Evolutionary conservation across 441 rosid genomes (phyloP), one percentile per base, ranked within the genome.

Genomic region (Sinapis alba): DNA sequence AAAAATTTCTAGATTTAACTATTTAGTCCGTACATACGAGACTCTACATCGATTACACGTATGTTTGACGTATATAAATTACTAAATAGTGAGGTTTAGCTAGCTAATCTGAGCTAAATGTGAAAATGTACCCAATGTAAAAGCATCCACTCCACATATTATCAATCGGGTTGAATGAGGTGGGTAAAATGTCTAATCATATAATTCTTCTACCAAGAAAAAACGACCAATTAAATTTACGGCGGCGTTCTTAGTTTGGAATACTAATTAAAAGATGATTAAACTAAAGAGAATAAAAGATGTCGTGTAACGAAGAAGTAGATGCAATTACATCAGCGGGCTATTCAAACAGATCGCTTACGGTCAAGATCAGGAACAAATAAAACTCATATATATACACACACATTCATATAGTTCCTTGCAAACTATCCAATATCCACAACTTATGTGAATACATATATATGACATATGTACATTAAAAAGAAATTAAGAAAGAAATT

Each of bases 311-410:
- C 11, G 27, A 50, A 61, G 24, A 50, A 32, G 41, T 16, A 59
- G 11, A 21, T 23, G 61, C 16, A 21, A 56, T 56, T 20, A 19
- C 43, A 27, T 57, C 60, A 36, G 24, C 43, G 15, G 24, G 69
- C 34, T 62, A 18, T 61, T 47, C 63, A 68, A 68, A 9, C 20
- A 51, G 13, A 13, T 50, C 21, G 62, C 13, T 60, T 59, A 67
- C 62, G 73, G 73, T 75, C 78, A 68, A 75, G 63, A 57, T 60
- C 56, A 51, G 53, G 56, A 43, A 62, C 30, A 18, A 21, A 23
- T 66, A 23, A 73, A 57, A 43, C 20, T 30, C 66, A 21, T 20
- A 20, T 2, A 0, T 45, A 45, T 45, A 45, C 7, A 45, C 53
- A 47, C n/a, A 1, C 15, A 21, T 41, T 19, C 7, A 21, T 28